phyloP scores from a whole-genome alignment of 371 early-diverging fungal species.

The Rhizomucor pusillus region DNA sequence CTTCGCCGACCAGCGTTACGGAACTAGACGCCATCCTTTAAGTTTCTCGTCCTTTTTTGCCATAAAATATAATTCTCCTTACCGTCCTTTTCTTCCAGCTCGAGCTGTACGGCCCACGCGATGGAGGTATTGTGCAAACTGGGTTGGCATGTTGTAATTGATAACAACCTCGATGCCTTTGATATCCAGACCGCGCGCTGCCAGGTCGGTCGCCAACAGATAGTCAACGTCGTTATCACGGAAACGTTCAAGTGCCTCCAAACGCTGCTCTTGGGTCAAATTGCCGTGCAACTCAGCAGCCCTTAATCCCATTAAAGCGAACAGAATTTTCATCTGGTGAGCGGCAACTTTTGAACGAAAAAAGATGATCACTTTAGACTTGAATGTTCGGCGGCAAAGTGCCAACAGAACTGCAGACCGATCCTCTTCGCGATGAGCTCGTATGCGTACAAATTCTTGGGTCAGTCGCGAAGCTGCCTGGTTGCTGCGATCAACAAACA shows the following conservation, averaged over 20 bases:
- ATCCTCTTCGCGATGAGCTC: slow-evolving; percentile 79
- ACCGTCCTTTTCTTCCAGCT: slow-evolving; percentile 86
- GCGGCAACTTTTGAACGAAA: slow-evolving; percentile 92
- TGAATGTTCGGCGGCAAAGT: slow-evolving; percentile 83
- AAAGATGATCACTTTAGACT: slow-evolving; percentile 81
- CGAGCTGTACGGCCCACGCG: slow-evolving; percentile 99
- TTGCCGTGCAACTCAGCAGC: slow-evolving; percentile 99
- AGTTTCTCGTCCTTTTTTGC: not conserved
- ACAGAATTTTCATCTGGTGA: slow-evolving; percentile 95
- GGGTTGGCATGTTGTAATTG: slow-evolving; percentile 98
- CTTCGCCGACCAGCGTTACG: slow-evolving; percentile 89
- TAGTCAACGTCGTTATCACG: slow-evolving; percentile 84
- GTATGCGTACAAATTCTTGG: slow-evolving; percentile 97
- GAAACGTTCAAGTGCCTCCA: slow-evolving; percentile 92
- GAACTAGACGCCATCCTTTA: slow-evolving; percentile 35
- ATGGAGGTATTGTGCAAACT: slow-evolving; percentile 97
- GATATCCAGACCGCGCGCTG: slow-evolving; percentile 99
- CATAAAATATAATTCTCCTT: slow-evolving; percentile 2
- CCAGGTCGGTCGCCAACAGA: slow-evolving; percentile 98
- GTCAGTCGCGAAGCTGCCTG: slow-evolving; percentile 76
- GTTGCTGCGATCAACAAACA: slow-evolving; percentile 85
- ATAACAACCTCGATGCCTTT: slow-evolving; percentile 98
- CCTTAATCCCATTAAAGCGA: slow-evolving; percentile 86
- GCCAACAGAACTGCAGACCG: slow-evolving; percentile 84
- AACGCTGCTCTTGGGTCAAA: slow-evolving; percentile 91